Base-by-base conservation (phyloP, 2,329 filamentous ascomycete species). In the Hypoxylon rubiginosum region DNA sequence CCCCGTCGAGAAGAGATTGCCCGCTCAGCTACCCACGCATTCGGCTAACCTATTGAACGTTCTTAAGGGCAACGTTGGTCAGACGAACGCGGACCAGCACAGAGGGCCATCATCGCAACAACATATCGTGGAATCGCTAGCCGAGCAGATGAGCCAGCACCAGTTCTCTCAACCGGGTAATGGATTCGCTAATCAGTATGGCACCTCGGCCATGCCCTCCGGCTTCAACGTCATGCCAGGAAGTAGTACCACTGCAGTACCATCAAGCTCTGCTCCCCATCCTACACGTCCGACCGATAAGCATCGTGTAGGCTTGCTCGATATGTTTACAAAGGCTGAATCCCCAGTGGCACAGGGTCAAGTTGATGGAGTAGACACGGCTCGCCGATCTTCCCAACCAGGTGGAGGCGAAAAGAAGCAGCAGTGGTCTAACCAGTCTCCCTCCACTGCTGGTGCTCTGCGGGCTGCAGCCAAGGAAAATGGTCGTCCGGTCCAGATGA, bases 291-390 rank as follows among this genome's bases (percentile, higher is more conserved):
- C 72, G 9, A 75, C 79, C 28, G 79, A 81, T 50, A 74, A 76
- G 36, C 85, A 88, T 67, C 82, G 84, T 21, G 82, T 80, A 17
- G 79, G 83, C 7, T 76, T 88, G 19, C 77, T 88, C 13, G 83
- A 80, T 21, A 86, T 88, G 79, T 87, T 89, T 76, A 87, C 85
- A 65, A 82, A 82, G 67, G 68, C 75, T 10, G 75, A 74, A 28
- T 62, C 76, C 2, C 63, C 69, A 2, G 71, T 74, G 15, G 71
- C 76, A 4, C 68, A 67, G 63, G 64, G 56, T 43, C 71, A 74
- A 58, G 19, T 69, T 15, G 71, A 71, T 19, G 65, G 67, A 39
- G 63, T 72, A 55, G 57, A 53, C n/a, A 32, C 58, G 49, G 49
- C 45, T 21, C 59, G 61, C 24, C 48, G 32, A 41, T 54, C 58